phyloP scores from a whole-genome alignment of 2,329 filamentous ascomycete species.

The Polytolypa hystricis region DNA sequence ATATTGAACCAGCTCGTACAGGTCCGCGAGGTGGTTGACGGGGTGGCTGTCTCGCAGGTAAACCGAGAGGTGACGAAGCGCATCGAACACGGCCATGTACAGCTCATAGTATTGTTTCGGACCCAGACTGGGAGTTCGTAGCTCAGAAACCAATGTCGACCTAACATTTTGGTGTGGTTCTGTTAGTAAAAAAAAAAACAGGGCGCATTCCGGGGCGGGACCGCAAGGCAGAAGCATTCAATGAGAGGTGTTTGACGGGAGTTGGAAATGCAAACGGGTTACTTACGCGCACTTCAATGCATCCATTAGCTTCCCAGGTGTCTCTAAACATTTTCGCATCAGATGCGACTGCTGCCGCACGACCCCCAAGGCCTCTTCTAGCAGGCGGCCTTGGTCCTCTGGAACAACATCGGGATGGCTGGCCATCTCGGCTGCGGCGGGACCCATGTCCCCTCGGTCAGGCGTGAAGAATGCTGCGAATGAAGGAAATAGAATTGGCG shows the following conservation, averaged over 20 bases:
- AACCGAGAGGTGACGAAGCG: conserved; percentile 86
- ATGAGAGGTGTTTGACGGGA: too few relatives aligned
- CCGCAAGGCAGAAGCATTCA: too few relatives aligned
- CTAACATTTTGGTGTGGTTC: conserved; percentile 38
- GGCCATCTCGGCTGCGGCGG: conserved; percentile 33
- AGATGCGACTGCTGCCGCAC: conserved; percentile 93
- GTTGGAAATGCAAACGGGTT: too few relatives aligned
- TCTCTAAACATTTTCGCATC: conserved; percentile 97
- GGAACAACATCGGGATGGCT: conserved; percentile 49
- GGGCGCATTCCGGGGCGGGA: too few relatives aligned
- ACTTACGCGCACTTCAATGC: conserved; percentile 97
- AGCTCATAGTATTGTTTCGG: conserved; percentile 99
- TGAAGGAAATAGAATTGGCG: too few relatives aligned
- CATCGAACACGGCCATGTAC: conserved; percentile 98
- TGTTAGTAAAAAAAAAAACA: too few relatives aligned
- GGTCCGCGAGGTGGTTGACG: conserved; percentile 91
- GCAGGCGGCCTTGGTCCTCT: conserved; percentile 78
- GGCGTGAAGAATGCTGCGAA: too few relatives aligned
- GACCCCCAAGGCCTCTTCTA: conserved; percentile 92
- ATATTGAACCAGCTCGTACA: conserved; percentile 97
- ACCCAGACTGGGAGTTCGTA: conserved; percentile 92
- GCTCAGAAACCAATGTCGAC: conserved; percentile 95
- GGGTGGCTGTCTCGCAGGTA: conserved; percentile 96
- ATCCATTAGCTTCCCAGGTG: conserved; percentile 97
- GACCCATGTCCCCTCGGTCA: conserved; percentile 13